Base-by-base conservation (phyloP, 768 basidiomycete species). In the Grammothele lineata region DNA sequence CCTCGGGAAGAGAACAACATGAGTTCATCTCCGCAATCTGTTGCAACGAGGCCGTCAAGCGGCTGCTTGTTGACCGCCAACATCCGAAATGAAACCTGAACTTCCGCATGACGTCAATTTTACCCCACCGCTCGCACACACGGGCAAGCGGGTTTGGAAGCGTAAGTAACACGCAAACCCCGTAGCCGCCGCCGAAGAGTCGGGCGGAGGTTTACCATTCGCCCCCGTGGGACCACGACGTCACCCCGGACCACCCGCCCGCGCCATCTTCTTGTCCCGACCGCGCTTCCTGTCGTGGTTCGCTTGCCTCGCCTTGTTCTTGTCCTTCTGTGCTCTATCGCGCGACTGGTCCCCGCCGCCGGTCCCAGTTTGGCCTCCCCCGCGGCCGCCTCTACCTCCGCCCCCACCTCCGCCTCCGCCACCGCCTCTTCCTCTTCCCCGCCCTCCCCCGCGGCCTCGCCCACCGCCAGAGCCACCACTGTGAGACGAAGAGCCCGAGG, bases 241-340 rank as follows among this genome's bases (percentile, higher is more conserved):
- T 36, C 35, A 60, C 23, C 53, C 45, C 23, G 64, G 64, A 11
- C 54, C 72, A 10, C 80, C 87, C 46, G 70, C 78, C 48, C 72
- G 76, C 9, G 78, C 75, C 87, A 94, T 83, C 71, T 96, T 96
- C 67, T 83, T 87, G 64, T 93, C 93, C 58, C 90, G 87, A 0
- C 90, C 93, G 43, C 87, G 70, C 64, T 87, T 92, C 25, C 92
- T 73, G 50, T 83, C 75, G 58, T 81, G 83, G 57, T 92, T 92
- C 2, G 64, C 81, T 39, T 77, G 70, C 42, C 81, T 83, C 12
- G 86, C 79, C 65, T 85, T 90, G 57, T 85, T 79, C 62, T 80
- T 87, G 55, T 86, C 85, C 60, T 87, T 90, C 70, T 76, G 80
- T 1, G 87, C 80, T 36, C 84, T 73, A 45, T 82, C 84, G 22